Percentiles rank a stretch among this genome's conserved stretches.
These are phyloP conservation scores for Eucalyptus dawsonii DNA, from an alignment of 345 rosid species.

Conservation along the genomic window DNA sequence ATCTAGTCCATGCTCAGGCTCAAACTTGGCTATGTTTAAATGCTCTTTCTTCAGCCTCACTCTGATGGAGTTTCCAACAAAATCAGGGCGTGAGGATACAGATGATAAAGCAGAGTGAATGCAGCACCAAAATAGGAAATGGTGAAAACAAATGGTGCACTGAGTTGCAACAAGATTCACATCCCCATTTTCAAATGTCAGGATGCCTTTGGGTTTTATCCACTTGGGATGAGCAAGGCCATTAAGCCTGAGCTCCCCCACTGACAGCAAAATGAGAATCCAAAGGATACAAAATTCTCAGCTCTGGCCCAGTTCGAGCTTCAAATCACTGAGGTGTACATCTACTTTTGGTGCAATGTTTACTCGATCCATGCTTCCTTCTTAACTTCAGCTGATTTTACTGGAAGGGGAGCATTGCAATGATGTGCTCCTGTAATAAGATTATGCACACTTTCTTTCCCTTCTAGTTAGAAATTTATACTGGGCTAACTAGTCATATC, in stretches of 20 bases:
- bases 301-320: constrained; percentile 91
- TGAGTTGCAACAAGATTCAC: constrained; percentile 98
- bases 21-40: constrained; percentile 85
- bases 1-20: constrained; percentile 86
- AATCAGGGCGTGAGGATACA: not conserved
- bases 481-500: not conserved
- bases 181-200: constrained; percentile 95
- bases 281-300: constrained; percentile 87
- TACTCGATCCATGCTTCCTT: constrained; percentile 55
- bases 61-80: constrained; percentile 19
- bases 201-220: constrained; percentile 84
- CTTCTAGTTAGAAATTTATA: not conserved
- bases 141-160: constrained; percentile 14
- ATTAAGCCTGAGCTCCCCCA: constrained; percentile 84
- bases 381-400: constrained; percentile 51
- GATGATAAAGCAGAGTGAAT: not conserved
- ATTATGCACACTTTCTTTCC: not conserved
- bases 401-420: constrained; percentile 18
- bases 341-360: constrained; percentile 72
- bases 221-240: constrained; percentile 87
- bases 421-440: not conserved
- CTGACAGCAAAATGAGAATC: constrained; percentile 89
- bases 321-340: constrained; percentile 77
- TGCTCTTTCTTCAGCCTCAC: constrained; percentile 93
- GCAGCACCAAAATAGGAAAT: not conserved